Percentiles rank a stretch among this genome's conserved stretches.
These are phyloP conservation scores for Macrotyloma uniflorum DNA, from an alignment of 306 rosid genomes.

Conservation along the genomic window DNA sequence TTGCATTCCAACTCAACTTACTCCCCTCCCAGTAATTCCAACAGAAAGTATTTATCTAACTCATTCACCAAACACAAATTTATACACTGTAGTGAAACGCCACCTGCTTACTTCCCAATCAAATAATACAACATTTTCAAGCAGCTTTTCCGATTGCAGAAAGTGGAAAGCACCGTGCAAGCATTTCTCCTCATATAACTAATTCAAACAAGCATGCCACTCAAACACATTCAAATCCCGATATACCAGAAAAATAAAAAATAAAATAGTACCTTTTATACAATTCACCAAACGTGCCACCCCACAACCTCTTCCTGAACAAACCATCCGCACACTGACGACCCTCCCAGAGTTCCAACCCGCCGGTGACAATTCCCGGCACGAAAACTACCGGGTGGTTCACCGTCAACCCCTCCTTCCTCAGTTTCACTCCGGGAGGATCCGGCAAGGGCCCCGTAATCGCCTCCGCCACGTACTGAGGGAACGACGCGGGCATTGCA, in stretches of 20 bases:
- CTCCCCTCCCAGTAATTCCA: background rate
- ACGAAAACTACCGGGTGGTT: conserved; percentile 84
- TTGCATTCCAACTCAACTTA: background rate
- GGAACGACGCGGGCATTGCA: conserved; percentile 88
- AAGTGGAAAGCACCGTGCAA: no score
- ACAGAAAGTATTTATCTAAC: background rate
- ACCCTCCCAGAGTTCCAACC: conserved; percentile 85
- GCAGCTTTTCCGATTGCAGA: background rate
- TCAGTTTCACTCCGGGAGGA: conserved; percentile 78
- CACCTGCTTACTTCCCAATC: conserved; percentile 11
- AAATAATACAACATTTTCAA: background rate
- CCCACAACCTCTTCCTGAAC: conserved; percentile 84
- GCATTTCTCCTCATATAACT: no score
- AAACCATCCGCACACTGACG: conserved; percentile 76
- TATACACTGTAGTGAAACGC: background rate
- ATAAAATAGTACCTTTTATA: conserved; percentile 59
- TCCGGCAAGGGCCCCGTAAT: conserved; percentile 72
- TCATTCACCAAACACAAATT: conserved; percentile 2
- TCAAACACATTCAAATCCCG: background rate
- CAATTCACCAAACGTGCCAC: conserved; percentile 81
- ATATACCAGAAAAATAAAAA: background rate
- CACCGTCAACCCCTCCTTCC: conserved; percentile 71
- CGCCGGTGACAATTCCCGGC: conserved; percentile 86
- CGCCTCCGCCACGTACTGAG: conserved; percentile 81
- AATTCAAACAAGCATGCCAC: conserved; percentile 7